Evolutionary conservation across 2,329 filamentous ascomycete genomes (phyloP), one percentile per base, ranked within the genome.

Genomic region (Penicillium sp.): DNA sequence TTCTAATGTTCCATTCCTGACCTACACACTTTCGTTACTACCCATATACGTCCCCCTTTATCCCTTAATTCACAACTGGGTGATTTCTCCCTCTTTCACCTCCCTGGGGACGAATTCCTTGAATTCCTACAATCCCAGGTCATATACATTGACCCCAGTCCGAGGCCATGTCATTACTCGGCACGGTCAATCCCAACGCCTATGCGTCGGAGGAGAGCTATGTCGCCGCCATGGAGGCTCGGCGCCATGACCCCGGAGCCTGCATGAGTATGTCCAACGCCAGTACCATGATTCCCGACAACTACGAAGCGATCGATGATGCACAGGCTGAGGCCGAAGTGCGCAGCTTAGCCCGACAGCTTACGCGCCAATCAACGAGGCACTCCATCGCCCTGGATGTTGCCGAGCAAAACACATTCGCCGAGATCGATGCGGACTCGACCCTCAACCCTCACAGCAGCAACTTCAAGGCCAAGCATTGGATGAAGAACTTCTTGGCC

Each of bases 401-500:
- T 16, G 61, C 61, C 14, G 68, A 68, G n/a, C 34, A 36, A 49
- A 75, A 75, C 52, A 66, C 71, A 1, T 75, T 75, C 49, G 47
- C 71, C n/a, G 70, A 70, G 8, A 54, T 59, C 11, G 59, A 62
- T 18, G 67, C 71, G 45, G 68, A 71, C 10, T 71, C 70, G 2
- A 65, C 66, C 1, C 63, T 83, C 38, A 78, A 83, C 52, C 81
- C 81, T 1, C 60, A 61, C 38, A 75, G 71, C 38, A 63, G 71
- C 11, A 71, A 77, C 21, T 82, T 82, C 66, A 73, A 75, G 43
- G 69, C 77, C 5, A 73, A 72, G 55, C 71, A 72, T 45, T 82
- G 79, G 79, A 73, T 76, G 57, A 77, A 76, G 61, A 75, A 77
- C 43, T 63, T 81, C 48, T 66, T 81, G 32, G 74, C 75, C 8